phyloP scores from a whole-genome alignment of 257 asterid species.

The Primulina tabacum region DNA sequence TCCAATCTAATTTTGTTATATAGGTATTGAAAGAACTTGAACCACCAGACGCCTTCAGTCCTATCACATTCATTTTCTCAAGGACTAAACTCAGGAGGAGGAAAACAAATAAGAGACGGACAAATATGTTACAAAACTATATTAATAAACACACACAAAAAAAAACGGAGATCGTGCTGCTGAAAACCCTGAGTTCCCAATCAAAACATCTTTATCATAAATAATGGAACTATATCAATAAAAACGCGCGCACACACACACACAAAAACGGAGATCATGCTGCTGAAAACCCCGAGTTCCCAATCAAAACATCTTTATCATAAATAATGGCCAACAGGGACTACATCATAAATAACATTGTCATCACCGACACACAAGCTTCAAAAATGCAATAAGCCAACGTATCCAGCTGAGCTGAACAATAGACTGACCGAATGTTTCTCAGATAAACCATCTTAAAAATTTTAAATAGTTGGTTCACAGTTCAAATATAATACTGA shows the following conservation, averaged over 20 bases:
- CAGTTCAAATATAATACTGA: neutral
- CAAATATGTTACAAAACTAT: neutral
- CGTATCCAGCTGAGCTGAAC: neutral
- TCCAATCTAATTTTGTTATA: constrained; percentile 1
- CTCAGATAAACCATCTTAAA: neutral
- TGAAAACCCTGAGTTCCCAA: neutral
- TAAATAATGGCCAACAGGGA: neutral
- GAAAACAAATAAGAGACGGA: neutral
- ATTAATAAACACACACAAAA: too few relatives aligned
- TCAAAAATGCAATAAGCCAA: neutral
- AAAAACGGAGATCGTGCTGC: neutral
- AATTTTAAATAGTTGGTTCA: neutral
- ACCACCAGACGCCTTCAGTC: neutral
- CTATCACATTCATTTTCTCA: neutral
- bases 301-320: neutral
- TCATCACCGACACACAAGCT: neutral
- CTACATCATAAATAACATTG: neutral
- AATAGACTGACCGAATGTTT: neutral
- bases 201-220: too few relatives aligned
- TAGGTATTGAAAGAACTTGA: neutral
- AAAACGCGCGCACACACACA: too few relatives aligned
- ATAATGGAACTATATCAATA: too few relatives aligned
- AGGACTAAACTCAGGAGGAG: neutral
- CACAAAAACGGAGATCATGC: neutral
- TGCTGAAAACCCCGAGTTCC: neutral